Base-by-base conservation (phyloP, 2,329 filamentous ascomycete genomes). In the Pseudogymnoascus sp. region DNA sequence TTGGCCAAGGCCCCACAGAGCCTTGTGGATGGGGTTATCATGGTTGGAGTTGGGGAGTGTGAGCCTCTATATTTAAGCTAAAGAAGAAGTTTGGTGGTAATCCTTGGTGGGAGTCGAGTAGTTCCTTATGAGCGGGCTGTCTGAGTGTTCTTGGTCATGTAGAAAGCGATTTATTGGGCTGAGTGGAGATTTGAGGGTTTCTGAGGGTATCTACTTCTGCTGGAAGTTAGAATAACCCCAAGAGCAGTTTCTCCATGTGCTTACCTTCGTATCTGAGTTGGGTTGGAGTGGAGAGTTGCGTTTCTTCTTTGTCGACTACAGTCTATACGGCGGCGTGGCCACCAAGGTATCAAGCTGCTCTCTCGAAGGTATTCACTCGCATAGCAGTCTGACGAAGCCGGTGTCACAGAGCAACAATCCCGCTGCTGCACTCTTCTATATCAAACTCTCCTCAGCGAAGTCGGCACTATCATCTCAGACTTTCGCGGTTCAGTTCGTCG, bases 1-100 rank as follows among this genome's bases (percentile, higher is more conserved):
- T 56, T 56, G 50, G 50, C 50, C 50, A 56, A 56, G 50, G 50
- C 50, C 29, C 50, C 50, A 56, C 50, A 56, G 29, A 56, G 50
- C 50, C 29, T 56, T 56, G 50, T 21, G 29, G 50, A 56, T 33
- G 29, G 50, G 50, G 50, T 56, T 56, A 56, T 56, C 50, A 56
- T 56, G 50, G 50, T 21, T 53, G 11, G 7, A 53, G 21, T 21
- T 11, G 1, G 40, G 17, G 40, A 17, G 9, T 10, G 42, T 56
- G 29, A 21, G 50, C 10, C 21, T 56, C 11, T 56, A 10, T 56
- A 21, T 35, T 33, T 21, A 21, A 29, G 9, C 23, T 31, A 15
- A 15, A 31, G 17, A 31, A 17, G 10, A 6, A 9, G 4, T 9
- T 35, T 33, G 29, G 29, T 56, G 7, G 15, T 35, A 35, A 9